Evolutionary conservation across 495 filamentous ascomycete species (phyloP).

Genomic region (Trichoderma orchidacearum): DNA sequence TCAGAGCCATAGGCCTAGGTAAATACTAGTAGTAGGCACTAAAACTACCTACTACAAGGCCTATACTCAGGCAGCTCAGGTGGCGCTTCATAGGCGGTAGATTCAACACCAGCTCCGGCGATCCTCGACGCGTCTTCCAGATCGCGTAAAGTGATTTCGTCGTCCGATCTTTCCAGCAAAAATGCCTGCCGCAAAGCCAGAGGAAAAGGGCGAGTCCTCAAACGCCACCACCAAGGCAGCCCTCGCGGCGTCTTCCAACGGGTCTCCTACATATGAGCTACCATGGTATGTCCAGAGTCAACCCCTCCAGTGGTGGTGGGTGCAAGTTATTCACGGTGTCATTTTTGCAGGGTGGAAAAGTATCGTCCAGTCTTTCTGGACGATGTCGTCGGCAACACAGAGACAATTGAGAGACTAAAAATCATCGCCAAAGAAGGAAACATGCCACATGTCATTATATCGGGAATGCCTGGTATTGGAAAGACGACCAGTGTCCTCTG

Average conservation of each 20-base stretch:
- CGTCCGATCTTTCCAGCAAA: constrained; percentile 1
- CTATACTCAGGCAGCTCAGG: too few species aligned
- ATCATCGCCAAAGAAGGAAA: constrained; percentile 99
- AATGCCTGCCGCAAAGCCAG: constrained; percentile 29
- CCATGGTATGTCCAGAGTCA: constrained; percentile 55
- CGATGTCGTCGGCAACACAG: constrained; percentile 93
- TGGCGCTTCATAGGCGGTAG: too few species aligned
- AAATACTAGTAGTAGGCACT: too few species aligned
- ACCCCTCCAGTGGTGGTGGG: constrained; percentile 1
- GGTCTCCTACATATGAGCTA: constrained; percentile 62
- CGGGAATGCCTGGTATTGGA: constrained; percentile 96
- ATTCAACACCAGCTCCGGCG: constrained; percentile 9
- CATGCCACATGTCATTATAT: constrained; percentile 99
- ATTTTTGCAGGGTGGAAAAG: constrained; percentile 76
- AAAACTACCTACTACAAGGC: too few species aligned
- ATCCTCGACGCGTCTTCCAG: neutral
- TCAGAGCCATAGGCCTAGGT: too few species aligned
- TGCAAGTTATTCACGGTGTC: constrained; percentile 2
- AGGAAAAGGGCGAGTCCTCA: constrained; percentile 58
- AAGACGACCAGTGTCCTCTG: constrained; percentile 96
- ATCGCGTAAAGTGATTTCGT: neutral
- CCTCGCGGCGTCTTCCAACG: constrained; percentile 47
- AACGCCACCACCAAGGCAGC: constrained; percentile 55
- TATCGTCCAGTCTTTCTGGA: constrained; percentile 90
- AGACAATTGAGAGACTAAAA: constrained; percentile 93